Percentiles rank a stretch among this genome's conserved stretches.
Evolutionary conservation across 192 early-diverging fungal genomes (phyloP).

Genomic region (Coemansia sp.): DNA sequence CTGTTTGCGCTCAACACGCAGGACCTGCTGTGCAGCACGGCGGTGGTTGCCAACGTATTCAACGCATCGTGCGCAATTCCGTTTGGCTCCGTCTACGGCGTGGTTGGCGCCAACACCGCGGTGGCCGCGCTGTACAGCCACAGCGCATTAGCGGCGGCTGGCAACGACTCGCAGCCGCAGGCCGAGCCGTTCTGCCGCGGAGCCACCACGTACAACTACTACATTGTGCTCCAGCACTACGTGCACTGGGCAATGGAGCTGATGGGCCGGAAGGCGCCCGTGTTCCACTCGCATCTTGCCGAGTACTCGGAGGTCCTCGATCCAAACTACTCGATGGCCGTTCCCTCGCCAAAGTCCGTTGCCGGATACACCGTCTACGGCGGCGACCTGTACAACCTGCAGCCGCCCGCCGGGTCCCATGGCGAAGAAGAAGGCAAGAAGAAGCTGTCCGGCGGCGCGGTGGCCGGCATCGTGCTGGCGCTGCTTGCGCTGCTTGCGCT

Average conservation of each 20-base stretch:
- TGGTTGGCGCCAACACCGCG: slow-evolving; percentile 19
- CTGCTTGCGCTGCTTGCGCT: slow-evolving; percentile 17
- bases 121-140: slow-evolving; percentile 48
- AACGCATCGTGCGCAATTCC: slow-evolving; percentile 31
- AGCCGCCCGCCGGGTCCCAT: neutral
- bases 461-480: slow-evolving; percentile 15
- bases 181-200: slow-evolving; percentile 9
- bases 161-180: neutral
- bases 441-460: slow-evolving; percentile 14
- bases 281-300: slow-evolving; percentile 29
- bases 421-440: neutral
- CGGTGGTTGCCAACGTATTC: slow-evolving; percentile 14
- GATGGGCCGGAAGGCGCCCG: slow-evolving; percentile 22
- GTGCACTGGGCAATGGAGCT: slow-evolving; percentile 42
- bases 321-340: slow-evolving; percentile 33
- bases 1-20: slow-evolving; percentile 28
- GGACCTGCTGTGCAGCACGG: slow-evolving; percentile 41
- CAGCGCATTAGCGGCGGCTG: too few relatives aligned
- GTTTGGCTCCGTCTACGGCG: slow-evolving; percentile 37
- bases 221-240: slow-evolving; percentile 44
- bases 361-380: slow-evolving; percentile 18
- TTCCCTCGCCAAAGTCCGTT: slow-evolving; percentile 13
- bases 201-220: slow-evolving; percentile 31
- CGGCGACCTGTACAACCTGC: slow-evolving; percentile 32
- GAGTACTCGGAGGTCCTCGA: slow-evolving; percentile 37